These are phyloP conservation scores for Noccaea bulbosa DNA, from an alignment of 345 rosid species.

Conservation along the genomic window DNA sequence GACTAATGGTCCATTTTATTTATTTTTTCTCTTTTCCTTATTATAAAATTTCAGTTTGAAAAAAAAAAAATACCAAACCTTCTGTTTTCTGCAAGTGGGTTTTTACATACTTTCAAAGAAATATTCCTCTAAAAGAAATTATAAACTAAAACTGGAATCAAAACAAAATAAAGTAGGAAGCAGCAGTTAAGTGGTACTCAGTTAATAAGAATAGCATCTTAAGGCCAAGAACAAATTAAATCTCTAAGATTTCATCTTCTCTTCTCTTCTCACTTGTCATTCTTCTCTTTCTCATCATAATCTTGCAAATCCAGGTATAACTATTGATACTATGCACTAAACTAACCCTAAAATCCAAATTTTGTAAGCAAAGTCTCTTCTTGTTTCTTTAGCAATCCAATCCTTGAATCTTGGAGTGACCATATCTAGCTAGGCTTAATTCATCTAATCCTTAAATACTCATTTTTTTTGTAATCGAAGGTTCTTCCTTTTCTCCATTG, in stretches of 20 bases:
- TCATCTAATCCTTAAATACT: not conserved
- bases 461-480: not conserved
- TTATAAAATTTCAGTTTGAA: constrained; percentile 44
- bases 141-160: constrained; percentile 34
- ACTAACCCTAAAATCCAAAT: not conserved
- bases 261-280: constrained; percentile 24
- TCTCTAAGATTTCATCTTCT: constrained; percentile 34
- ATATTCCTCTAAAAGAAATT: constrained; percentile 33
- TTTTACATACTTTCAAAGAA: constrained; percentile 32
- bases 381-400: constrained; percentile 6
- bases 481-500: constrained; percentile 3
- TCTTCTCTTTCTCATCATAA: constrained; percentile 10
- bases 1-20: constrained; percentile 48
- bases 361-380: not conserved
- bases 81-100: constrained; percentile 55
- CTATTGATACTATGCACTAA: not conserved
- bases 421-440: constrained; percentile 9
- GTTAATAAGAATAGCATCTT: constrained; percentile 41
- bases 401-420: constrained; percentile 1
- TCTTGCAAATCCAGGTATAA: constrained; percentile 22
- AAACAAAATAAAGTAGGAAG: constrained; percentile 37
- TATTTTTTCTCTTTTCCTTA: constrained; percentile 34
- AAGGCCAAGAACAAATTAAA: constrained; percentile 15
- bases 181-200: constrained; percentile 49
- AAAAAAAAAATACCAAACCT: constrained; percentile 45